Evolutionary conservation across 2,329 filamentous ascomycete species (phyloP).

Genomic region (Xenoacremonium recifei): DNA sequence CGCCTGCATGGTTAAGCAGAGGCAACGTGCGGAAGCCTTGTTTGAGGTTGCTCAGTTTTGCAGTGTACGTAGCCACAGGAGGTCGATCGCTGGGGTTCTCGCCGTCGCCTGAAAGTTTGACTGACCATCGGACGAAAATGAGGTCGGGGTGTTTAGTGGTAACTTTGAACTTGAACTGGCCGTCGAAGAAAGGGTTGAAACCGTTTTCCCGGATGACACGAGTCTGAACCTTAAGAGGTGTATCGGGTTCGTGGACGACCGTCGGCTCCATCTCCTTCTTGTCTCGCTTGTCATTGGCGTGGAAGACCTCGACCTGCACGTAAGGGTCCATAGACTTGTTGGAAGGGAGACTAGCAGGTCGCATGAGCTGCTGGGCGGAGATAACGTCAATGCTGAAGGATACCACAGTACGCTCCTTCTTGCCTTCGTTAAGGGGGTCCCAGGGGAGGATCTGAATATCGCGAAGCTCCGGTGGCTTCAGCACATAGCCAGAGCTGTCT

Average conservation of each 20-base stretch:
- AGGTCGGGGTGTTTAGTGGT: slow-evolving; percentile 94
- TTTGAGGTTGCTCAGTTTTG: slow-evolving; percentile 85
- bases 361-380: slow-evolving; percentile 91
- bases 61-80: slow-evolving; percentile 84
- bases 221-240: slow-evolving; percentile 76
- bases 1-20: slow-evolving; percentile 82
- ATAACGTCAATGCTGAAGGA: slow-evolving; percentile 85
- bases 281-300: slow-evolving; percentile 89
- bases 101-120: slow-evolving; percentile 82
- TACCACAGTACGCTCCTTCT: slow-evolving; percentile 77
- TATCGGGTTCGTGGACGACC: slow-evolving; percentile 40
- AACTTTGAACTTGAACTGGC: slow-evolving; percentile 74
- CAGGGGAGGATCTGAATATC: slow-evolving; percentile 60
- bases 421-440: slow-evolving; percentile 51
- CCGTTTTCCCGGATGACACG: slow-evolving; percentile 82
- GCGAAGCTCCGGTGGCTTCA: slow-evolving; percentile 86
- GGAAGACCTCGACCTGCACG: slow-evolving; percentile 91
- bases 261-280: slow-evolving; percentile 72
- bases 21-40: slow-evolving; percentile 92
- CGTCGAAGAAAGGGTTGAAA: slow-evolving; percentile 87
- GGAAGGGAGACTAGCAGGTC: slow-evolving; percentile 69
- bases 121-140: slow-evolving; percentile 89
- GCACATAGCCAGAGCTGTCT: slow-evolving; percentile 86
- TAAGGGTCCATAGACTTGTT: slow-evolving; percentile 85
- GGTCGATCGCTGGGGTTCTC: slow-evolving; percentile 59